Conservation (phyloP, 441 rosid species). For the Capsella rubella region DNA sequence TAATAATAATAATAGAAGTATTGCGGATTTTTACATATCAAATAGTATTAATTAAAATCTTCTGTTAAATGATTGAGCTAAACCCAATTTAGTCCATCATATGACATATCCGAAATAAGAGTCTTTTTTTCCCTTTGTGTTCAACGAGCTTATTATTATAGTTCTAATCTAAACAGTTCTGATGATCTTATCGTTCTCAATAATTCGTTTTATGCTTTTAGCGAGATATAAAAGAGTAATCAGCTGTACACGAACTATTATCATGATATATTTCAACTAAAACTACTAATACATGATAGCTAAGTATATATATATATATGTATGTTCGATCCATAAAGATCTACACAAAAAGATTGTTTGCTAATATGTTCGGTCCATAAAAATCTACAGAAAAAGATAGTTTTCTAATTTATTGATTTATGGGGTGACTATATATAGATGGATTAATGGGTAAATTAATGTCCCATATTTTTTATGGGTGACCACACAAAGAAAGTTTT, state of each 20-base stretch:
- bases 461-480: not conserved
- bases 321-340: conserved; percentile 3
- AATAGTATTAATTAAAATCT: too few species aligned
- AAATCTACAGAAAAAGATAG: not conserved
- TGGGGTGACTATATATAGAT: not conserved
- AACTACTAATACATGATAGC: not conserved
- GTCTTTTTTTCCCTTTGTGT: too few species aligned
- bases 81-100: too few species aligned
- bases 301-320: not conserved
- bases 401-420: not conserved
- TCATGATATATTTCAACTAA: not conserved
- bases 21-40: too few species aligned
- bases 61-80: too few species aligned
- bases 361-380: not conserved
- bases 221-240: too few species aligned
- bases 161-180: too few species aligned
- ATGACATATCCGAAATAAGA: too few species aligned
- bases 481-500: not conserved
- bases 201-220: too few species aligned
- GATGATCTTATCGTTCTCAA: too few species aligned
- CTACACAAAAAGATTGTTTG: not conserved
- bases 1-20: too few species aligned
- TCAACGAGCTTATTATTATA: too few species aligned
- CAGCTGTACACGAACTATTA: not conserved
- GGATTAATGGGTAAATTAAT: not conserved